Evolutionary conservation across 495 filamentous ascomycete genomes (phyloP).

Genomic region (Xylaria scruposa): DNA sequence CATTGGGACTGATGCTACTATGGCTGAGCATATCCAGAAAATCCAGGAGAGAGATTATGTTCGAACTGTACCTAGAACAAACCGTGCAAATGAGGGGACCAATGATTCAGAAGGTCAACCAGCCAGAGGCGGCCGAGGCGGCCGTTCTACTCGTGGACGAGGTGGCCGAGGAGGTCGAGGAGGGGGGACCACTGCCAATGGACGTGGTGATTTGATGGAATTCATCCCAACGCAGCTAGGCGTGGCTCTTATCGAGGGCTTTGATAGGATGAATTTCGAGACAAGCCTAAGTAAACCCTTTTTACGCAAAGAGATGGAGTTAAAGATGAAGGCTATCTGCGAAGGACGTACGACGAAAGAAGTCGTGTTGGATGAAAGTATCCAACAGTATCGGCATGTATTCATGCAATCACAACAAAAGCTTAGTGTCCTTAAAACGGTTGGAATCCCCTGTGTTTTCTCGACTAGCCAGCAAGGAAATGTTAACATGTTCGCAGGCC

Average conservation of each 20-base stretch:
- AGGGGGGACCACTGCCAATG: conserved; percentile 43
- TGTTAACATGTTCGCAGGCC: conserved; percentile 46
- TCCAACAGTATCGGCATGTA: conserved; percentile 84
- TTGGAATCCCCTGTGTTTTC: conserved; percentile 48
- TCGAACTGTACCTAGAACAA: conserved; percentile 61
- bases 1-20: conserved; percentile 97
- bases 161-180: conserved; percentile 50
- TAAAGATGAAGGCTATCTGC: conserved; percentile 93
- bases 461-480: conserved; percentile 6
- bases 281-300: conserved; percentile 96
- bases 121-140: conserved; percentile 47
- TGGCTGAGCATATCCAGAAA: conserved; percentile 97
- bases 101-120: conserved; percentile 44
- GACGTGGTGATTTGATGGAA: conserved; percentile 68
- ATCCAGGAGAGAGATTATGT: conserved; percentile 91
- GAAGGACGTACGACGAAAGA: conserved; percentile 77
- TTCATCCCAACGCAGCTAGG: conserved; percentile 92
- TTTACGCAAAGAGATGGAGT: conserved; percentile 95
- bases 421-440: conserved; percentile 75
- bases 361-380: conserved; percentile 76
- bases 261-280: conserved; percentile 88
- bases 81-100: conserved; percentile 34
- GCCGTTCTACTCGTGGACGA: conserved; percentile 54
- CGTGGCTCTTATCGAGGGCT: conserved; percentile 89
- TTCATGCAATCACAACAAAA: conserved; percentile 78